Conservation (phyloP, 139 green algal genomes). For the Auxenochlorella pyrenoidosa region DNA sequence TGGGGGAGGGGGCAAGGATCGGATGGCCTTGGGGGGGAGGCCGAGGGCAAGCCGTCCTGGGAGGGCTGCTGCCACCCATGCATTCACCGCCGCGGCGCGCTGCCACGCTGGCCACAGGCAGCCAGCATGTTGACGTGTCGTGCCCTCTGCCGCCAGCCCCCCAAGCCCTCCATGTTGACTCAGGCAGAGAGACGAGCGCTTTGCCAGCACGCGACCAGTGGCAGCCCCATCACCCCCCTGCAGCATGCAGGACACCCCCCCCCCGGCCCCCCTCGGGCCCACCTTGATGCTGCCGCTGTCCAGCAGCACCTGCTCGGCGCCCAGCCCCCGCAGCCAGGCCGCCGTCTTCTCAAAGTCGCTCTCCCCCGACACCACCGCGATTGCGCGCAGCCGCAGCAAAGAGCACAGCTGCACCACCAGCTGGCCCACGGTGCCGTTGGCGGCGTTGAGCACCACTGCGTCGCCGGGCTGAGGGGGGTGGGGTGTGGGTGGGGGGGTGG, state of each 20-base stretch:
- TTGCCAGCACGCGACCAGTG: too few species aligned
- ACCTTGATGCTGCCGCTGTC: conserved; percentile 76
- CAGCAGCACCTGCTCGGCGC: conserved; percentile 74
- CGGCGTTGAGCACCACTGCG: conserved; percentile 89
- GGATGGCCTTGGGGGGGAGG: too few species aligned
- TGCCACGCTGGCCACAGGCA: too few species aligned
- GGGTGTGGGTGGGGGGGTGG: neutral
- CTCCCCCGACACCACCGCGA: conserved; percentile 54
- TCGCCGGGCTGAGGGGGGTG: conserved; percentile 77
- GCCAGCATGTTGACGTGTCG: too few species aligned
- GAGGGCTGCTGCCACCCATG: neutral
- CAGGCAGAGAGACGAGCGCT: too few species aligned
- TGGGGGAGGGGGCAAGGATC: neutral
- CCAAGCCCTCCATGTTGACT: too few species aligned
- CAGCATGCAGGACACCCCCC: too few species aligned
- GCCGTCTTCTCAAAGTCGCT: conserved; percentile 48
- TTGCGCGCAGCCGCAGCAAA: conserved; percentile 78
- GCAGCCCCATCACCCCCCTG: too few species aligned
- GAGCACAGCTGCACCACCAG: conserved; percentile 80
- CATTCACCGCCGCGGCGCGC: too few species aligned
- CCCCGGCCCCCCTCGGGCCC: too few species aligned
- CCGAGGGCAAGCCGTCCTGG: too few species aligned
- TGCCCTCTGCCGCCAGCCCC: too few species aligned
- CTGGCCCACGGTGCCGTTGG: conserved; percentile 84
- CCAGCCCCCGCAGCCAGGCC: conserved; percentile 69